Base-by-base conservation (phyloP, 2,329 filamentous ascomycete species). In the Beauveria medogensis region DNA sequence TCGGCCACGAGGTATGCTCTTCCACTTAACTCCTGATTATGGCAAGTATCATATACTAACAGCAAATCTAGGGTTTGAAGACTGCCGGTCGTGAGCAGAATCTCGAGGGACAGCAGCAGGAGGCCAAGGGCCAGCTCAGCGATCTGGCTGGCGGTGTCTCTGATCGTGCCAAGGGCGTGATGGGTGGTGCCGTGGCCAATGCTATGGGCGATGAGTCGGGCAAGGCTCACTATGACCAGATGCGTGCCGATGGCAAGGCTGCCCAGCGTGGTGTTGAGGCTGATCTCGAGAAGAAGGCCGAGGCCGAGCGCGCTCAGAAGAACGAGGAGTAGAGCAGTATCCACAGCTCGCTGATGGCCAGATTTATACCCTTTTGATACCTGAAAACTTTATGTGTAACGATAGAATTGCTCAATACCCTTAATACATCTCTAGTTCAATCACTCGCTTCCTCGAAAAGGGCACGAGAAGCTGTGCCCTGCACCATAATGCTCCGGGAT, bases 161-260 rank as follows among this genome's bases (percentile, higher is more conserved):
- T 37, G 80, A 88, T 69, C 85, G 89, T n/a, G 80, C 88, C 28
- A 78, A 84, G 50, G 92, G 92, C 12, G 79, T 87, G 1, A 67
- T 96, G 5, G 91, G 91, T 1, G 80, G 84, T 44, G 86, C 88
- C 1, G 80, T 89, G 34, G 84, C 91, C n/a, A 82, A 84, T 28
- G 59, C 95, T 16, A 89, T 85, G 2, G 92, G 92, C 20, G 86
- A 95, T 71, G 77, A 79, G 53, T 73, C 78, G 30, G 84, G 84
- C 63, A 80, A 92, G 78, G 73, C 78, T 53, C 83, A 85, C 71
- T 89, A 85, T 70, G 79, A 89, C 72, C 72, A 80, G 66, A 78
- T 88, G 74, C 91, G 94, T 70, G 91, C 94, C 68, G 76, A 84
- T 65, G 92, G 92, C 65, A 96, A 94, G 86, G 90, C 89, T 22